Evolutionary conservation across 2,329 filamentous ascomycete species (phyloP).

Genomic region (Fonsecaea multimorphosa): DNA sequence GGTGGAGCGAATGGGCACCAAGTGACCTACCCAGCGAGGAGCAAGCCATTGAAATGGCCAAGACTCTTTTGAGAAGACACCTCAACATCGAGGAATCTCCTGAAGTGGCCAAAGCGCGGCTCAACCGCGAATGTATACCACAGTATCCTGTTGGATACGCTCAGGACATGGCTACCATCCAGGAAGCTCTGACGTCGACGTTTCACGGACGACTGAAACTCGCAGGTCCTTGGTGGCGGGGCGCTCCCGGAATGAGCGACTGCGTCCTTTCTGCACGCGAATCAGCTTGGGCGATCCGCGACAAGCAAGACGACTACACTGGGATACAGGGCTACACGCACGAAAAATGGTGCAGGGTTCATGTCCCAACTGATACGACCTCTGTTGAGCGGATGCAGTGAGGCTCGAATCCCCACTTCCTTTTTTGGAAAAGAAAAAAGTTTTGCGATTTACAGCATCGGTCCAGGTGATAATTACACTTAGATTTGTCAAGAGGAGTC

Average conservation of each 20-base stretch:
- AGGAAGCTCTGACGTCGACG: slow-evolving; percentile 58
- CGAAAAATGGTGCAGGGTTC: slow-evolving; percentile 28
- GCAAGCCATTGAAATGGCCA: slow-evolving; percentile 73
- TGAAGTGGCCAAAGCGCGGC: slow-evolving; percentile 64
- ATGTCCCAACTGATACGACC: slow-evolving; percentile 1
- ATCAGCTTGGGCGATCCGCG: slow-evolving; percentile 46
- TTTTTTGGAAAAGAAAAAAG: not conserved
- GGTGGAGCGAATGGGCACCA: slow-evolving; percentile 71
- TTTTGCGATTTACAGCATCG: not conserved
- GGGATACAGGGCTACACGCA: slow-evolving; percentile 34
- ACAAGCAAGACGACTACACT: slow-evolving; percentile 35
- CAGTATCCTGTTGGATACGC: slow-evolving; percentile 86
- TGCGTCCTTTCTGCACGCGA: slow-evolving; percentile 64
- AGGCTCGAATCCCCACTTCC: not conserved
- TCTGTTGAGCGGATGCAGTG: slow-evolving; percentile 8
- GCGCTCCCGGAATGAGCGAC: slow-evolving; percentile 58
- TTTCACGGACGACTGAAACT: slow-evolving; percentile 72
- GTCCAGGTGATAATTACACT: not conserved
- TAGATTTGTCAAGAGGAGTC: not conserved
- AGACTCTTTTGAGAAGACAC: slow-evolving; percentile 72
- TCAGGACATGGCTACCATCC: slow-evolving; percentile 63
- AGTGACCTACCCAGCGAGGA: slow-evolving; percentile 66
- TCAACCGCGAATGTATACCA: slow-evolving; percentile 79
- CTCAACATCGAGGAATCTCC: slow-evolving; percentile 71
- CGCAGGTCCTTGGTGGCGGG: slow-evolving; percentile 59